Percentiles rank a stretch among this genome's conserved stretches.
These are phyloP conservation scores for Prunella vulgaris DNA, from an alignment of 257 asterid species.

Conservation along the genomic window DNA sequence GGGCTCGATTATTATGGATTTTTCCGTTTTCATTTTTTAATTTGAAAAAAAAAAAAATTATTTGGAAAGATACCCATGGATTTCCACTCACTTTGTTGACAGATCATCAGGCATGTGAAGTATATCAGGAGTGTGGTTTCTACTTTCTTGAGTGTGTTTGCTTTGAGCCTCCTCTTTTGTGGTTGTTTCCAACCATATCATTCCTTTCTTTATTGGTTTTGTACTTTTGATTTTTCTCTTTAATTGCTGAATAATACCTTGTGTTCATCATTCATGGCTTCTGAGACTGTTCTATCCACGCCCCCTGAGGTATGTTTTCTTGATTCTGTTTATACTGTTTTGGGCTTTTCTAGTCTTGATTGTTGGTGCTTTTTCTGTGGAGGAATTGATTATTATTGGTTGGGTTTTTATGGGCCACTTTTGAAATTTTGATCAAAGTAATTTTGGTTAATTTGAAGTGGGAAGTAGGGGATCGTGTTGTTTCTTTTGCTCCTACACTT, in stretches of 20 bases:
- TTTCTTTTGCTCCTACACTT: neutral
- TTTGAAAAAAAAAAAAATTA: no score
- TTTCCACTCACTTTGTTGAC: constrained; percentile 46
- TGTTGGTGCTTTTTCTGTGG: neutral
- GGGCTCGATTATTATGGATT: neutral
- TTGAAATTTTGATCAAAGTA: neutral
- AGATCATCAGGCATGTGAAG: constrained; percentile 69
- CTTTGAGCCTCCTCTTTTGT: constrained; percentile 39
- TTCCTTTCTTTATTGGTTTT: constrained; percentile 40
- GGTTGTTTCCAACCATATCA: constrained; percentile 67
- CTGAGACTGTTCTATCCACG: constrained; percentile 42
- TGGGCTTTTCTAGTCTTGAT: neutral
- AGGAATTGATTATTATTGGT: neutral
- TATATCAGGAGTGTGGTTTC: constrained; percentile 35
- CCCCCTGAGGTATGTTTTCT: constrained; percentile 37
- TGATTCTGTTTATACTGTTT: neutral
- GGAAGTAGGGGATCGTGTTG: no score
- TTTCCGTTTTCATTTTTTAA: neutral
- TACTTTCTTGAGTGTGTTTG: constrained; percentile 31
- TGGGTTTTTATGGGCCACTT: neutral
- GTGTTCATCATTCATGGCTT: constrained; percentile 51
- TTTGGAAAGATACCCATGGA: neutral
- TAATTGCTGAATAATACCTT: neutral
- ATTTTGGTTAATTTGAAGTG: neutral
- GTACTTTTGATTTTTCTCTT: constrained; percentile 28